Evolutionary conservation across 73 alveolate genomes (phyloP).

Genomic region (Diophrys appendiculata): DNA sequence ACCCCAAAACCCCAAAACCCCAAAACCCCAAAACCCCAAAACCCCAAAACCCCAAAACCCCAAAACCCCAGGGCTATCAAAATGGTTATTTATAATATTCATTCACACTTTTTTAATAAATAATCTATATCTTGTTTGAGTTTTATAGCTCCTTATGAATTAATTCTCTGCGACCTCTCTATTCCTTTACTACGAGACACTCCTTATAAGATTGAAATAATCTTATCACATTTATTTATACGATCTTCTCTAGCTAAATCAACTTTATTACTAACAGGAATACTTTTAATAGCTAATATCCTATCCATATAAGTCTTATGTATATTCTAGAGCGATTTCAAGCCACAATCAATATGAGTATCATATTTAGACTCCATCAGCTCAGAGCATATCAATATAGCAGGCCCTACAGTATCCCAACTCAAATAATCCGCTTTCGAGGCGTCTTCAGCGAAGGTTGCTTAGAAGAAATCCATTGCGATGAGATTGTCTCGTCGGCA

Average conservation of each 20-base stretch:
- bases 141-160: background rate
- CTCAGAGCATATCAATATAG: background rate
- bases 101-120: constrained; percentile 3
- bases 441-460: constrained; percentile 1
- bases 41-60: constrained; percentile 26
- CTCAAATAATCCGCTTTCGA: background rate
- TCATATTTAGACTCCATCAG: constrained; percentile 7
- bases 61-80: constrained; percentile 3
- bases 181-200: constrained; percentile 5
- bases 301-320: constrained; percentile 3
- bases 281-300: too few species aligned
- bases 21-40: too few species aligned
- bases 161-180: background rate
- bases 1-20: too few species aligned
- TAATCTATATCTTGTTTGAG: constrained; percentile 3
- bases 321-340: constrained; percentile 3
- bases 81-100: background rate
- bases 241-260: constrained; percentile 33
- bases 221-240: constrained; percentile 11
- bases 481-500: background rate
- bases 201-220: too few species aligned
- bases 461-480: background rate
- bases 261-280: too few species aligned
- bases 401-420: background rate
- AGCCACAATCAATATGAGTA: background rate